phyloP scores from a whole-genome alignment of 2,329 filamentous ascomycete genomes.

The Diplodia intermedia region DNA sequence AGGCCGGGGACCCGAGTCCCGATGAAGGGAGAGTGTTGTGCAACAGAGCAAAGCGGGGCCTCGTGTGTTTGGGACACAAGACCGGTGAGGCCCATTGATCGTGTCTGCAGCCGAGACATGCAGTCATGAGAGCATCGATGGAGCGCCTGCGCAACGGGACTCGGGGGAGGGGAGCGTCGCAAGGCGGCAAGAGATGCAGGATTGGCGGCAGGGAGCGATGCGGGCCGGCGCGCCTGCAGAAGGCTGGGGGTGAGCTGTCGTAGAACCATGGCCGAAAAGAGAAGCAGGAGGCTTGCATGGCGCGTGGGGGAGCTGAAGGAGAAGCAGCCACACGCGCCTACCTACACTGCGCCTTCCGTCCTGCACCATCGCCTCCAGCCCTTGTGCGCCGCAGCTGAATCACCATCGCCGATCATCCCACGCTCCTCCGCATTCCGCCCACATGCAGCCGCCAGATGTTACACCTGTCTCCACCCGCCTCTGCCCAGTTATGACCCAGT shows the following conservation, averaged over 20 bases:
- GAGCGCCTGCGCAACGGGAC: not conserved
- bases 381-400: not conserved
- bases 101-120: too few relatives aligned
- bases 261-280: not conserved
- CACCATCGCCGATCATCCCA: not conserved
- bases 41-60: slow-evolving; percentile 5
- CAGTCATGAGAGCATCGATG: too few relatives aligned
- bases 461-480: not conserved
- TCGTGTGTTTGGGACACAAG: not conserved
- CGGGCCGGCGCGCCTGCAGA: slow-evolving; percentile 3
- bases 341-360: not conserved
- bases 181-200: not conserved
- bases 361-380: too few relatives aligned
- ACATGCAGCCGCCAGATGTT: not conserved
- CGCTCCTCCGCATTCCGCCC: too few relatives aligned
- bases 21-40: not conserved
- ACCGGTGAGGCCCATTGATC: not conserved
- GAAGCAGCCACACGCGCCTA: not conserved
- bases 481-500: not conserved
- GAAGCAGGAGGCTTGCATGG: too few relatives aligned
- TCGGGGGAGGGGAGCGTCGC: not conserved
- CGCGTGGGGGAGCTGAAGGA: not conserved
- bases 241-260: not conserved
- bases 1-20: not conserved
- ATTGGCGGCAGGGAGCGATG: not conserved